Conservation (phyloP, 371 early-diverging fungal genomes). For the Mucor mucedo region DNA sequence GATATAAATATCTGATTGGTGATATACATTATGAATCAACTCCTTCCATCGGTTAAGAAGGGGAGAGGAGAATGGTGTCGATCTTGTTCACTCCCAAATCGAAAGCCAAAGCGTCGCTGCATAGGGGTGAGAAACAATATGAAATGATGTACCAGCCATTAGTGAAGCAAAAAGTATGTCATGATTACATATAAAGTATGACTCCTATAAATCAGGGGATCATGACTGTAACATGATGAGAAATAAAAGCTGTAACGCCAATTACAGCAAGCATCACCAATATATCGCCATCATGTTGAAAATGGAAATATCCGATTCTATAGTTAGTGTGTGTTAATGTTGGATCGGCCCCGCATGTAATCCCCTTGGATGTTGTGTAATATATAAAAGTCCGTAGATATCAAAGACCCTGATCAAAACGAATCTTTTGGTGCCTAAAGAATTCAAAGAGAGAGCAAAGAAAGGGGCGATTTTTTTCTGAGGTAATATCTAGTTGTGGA, state of each 20-base stretch:
- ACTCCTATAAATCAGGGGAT: neutral
- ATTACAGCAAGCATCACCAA: neutral
- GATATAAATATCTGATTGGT: no score
- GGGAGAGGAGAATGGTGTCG: no score
- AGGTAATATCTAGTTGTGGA: neutral
- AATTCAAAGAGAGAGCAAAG: neutral
- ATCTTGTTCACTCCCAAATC: conserved; percentile 2
- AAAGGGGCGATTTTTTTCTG: neutral
- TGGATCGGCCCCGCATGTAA: neutral
- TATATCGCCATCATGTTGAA: conserved; percentile 1
- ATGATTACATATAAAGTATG: neutral
- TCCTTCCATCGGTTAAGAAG: no score
- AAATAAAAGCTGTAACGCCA: neutral
- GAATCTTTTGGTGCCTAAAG: no score
- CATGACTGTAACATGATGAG: neutral
- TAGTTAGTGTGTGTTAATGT: neutral
- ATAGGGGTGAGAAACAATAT: neutral
- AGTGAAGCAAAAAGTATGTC: neutral
- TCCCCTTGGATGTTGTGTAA: neutral
- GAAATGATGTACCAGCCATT: no score
- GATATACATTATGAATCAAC: no score
- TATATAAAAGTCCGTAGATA: neutral
- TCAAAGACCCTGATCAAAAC: no score
- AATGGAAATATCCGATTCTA: neutral
- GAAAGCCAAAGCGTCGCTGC: conserved; percentile 5